Conservation (phyloP, 805 yeast species). For the Hagleromyces aurorensis region DNA sequence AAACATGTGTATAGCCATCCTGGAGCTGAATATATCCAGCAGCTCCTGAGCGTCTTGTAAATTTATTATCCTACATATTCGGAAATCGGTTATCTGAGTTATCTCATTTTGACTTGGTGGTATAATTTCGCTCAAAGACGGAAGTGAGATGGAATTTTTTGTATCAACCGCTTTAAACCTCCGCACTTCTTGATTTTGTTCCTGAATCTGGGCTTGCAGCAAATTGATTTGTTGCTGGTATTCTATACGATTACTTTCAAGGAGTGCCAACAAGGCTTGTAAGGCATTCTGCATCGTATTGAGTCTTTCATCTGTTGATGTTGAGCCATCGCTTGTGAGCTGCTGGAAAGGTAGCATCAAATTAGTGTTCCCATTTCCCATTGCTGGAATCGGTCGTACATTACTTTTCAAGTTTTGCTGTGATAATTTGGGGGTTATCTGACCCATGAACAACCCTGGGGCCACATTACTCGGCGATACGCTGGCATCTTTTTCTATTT, state of each 20-base stretch:
- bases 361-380: no score
- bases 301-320: conserved; percentile 33
- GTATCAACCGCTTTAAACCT: conserved; percentile 2
- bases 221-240: conserved; percentile 14
- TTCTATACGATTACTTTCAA: conserved; percentile 24
- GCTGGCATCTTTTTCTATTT: no score
- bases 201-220: conserved; percentile 9
- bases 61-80: conserved; percentile 21
- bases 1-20: conserved; percentile 56
- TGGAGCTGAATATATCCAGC: conserved; percentile 43
- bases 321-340: conserved; percentile 28
- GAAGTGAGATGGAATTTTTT: conserved; percentile 3
- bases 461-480: no score
- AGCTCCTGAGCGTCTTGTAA: conserved; percentile 36
- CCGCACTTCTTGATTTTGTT: conserved; percentile 3
- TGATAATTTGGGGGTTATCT: not conserved
- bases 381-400: not conserved
- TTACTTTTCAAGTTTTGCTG: conserved; percentile 5
- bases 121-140: conserved; percentile 8
- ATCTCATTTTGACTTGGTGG: no score
- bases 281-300: conserved; percentile 35
- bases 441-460: conserved; percentile 33
- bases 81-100: conserved; percentile 5
- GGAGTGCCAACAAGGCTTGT: conserved; percentile 31
- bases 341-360: no score